Evolutionary conservation across 2,329 filamentous ascomycete species (phyloP).

Genomic region (Exophiala oligosperma): DNA sequence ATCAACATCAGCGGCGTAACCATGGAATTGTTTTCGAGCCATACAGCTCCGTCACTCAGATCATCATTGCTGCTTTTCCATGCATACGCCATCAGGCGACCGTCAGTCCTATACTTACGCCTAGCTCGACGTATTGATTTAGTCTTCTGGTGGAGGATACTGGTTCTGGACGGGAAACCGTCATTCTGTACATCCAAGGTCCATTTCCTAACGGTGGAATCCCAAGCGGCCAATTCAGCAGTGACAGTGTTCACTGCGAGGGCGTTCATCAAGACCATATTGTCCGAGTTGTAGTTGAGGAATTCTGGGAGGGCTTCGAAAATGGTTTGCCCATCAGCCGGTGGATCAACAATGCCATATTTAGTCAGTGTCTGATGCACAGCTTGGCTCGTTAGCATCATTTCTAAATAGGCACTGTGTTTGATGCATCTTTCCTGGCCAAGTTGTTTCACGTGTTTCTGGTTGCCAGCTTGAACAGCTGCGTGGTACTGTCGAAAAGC

Average conservation of each 20-base stretch:
- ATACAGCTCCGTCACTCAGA: conserved; percentile 7
- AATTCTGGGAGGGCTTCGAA: conserved; percentile 14
- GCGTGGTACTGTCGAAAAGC: conserved; percentile 21
- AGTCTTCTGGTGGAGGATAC: conserved; percentile 9
- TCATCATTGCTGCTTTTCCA: conserved; percentile 9
- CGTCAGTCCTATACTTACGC: conserved; percentile 11
- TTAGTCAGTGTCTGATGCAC: conserved; percentile 11
- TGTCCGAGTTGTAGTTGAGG: conserved; percentile 18
- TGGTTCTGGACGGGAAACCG: conserved; percentile 8
- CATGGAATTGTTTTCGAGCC: conserved; percentile 22
- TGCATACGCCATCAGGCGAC: conserved; percentile 22
- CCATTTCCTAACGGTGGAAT: background rate
- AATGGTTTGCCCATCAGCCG: background rate
- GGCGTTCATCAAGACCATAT: conserved; percentile 22
- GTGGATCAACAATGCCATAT: conserved; percentile 3
- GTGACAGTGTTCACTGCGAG: conserved; percentile 18
- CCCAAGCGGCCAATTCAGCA: conserved; percentile 21
- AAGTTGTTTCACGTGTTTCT: conserved; percentile 4
- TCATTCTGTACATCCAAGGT: background rate
- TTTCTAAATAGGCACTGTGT: conserved; percentile 20
- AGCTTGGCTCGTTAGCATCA: conserved; percentile 11
- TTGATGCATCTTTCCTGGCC: conserved; percentile 11
- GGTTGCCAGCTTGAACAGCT: conserved; percentile 10
- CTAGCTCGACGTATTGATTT: background rate
- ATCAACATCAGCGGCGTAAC: conserved; percentile 23